These are phyloP conservation scores for Cucurbita argyrosperma DNA, from an alignment of 306 rosid species.

Conservation along the genomic window DNA sequence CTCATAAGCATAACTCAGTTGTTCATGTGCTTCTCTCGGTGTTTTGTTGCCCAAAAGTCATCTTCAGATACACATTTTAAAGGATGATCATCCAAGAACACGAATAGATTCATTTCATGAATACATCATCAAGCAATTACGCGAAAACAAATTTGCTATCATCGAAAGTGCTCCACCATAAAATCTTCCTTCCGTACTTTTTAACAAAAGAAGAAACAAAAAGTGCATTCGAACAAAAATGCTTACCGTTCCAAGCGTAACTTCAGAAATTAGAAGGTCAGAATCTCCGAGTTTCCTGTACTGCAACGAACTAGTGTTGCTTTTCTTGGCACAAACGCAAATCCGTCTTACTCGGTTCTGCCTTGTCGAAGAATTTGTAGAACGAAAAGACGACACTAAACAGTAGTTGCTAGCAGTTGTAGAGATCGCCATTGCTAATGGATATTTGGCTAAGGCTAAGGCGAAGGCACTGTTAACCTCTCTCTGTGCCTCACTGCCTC, in stretches of 20 bases:
- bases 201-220: not conserved
- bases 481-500: not conserved
- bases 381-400: not conserved
- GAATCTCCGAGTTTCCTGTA: slow-evolving; percentile 70
- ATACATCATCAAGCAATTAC: not conserved
- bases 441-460: not conserved
- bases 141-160: not conserved
- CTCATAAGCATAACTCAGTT: slow-evolving; percentile 54
- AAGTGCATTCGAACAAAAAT: not conserved
- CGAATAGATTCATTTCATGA: not conserved
- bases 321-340: slow-evolving; percentile 17
- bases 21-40: slow-evolving; percentile 76
- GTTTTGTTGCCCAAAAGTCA: slow-evolving; percentile 87
- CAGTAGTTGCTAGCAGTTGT: not conserved
- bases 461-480: not conserved
- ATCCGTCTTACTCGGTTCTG: slow-evolving; percentile 1
- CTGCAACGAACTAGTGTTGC: slow-evolving; percentile 25
- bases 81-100: not conserved
- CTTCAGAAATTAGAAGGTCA: slow-evolving; percentile 69
- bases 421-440: slow-evolving; percentile 5
- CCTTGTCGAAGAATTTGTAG: not conserved
- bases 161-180: not conserved
- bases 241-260: slow-evolving; percentile 66
- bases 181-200: not conserved
- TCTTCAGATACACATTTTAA: slow-evolving; percentile 24